Base-by-base conservation (phyloP, 768 basidiomycete species). In the Boletus subcaerulescens region DNA sequence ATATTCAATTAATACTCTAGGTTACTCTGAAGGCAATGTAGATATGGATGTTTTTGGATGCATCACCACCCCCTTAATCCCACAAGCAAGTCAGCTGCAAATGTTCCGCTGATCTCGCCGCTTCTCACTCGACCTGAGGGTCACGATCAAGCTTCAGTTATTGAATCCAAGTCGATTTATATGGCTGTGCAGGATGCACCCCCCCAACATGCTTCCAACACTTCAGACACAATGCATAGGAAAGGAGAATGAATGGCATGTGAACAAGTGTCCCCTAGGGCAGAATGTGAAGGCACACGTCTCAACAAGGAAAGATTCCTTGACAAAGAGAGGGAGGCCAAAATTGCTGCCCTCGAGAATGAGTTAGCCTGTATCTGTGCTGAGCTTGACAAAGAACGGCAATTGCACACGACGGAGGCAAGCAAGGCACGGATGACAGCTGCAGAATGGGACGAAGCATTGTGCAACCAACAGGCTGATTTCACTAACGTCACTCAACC, bases 401-500 rank as follows among this genome's bases (percentile, higher is more conserved):
- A 83, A 55, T 73, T 80, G 50, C 76, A 83, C 13, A 61, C 74
- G 15, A 78, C 80, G 1, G 83, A 86, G 52, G 85, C 86, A 43
- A 75, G 83, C 3, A 86, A 86, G 57, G 76, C 79, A 18, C 75
- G 81, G 9, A 26, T 8, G 26, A 8, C 26, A 26, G 8, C 26
- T 26, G 26, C 26, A 26, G 8, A 26, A 53, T 79, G 84, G 7
- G 82, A 86, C 57, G 83, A 86, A 13, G 77, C 72, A 11, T 67
- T 89, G 41, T 76, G 82, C 33, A 73, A 68, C 38, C 89, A 91
- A 60, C 68, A 93, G 14, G 72, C 67, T 5, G 89, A 92, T 55
- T 81, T 93, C 58, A 85, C 89, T 1, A 85, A 86, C 58, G 65
- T 90, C 48, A 75, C 91, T 15, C 83, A 87, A 52, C 83, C 86